Evolutionary conservation across 805 yeast species (phyloP).

Genomic region (Candida argentea): DNA sequence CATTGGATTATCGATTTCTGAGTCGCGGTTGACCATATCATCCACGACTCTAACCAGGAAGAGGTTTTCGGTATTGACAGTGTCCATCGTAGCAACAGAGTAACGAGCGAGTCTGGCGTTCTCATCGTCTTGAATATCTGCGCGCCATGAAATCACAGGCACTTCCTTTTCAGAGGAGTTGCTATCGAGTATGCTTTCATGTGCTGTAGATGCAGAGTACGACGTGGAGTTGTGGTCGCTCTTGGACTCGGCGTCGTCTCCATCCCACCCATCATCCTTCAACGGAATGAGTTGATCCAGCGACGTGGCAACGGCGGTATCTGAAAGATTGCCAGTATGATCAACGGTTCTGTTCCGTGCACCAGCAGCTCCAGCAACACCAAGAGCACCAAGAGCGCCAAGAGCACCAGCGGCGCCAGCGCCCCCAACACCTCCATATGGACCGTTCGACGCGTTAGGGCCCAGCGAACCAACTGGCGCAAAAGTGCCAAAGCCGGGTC

Average conservation of each 20-base stretch:
- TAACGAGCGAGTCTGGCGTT: constrained; percentile 36
- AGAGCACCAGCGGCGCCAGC: constrained; percentile 26
- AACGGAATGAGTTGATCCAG: constrained; percentile 2
- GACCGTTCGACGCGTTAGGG: constrained; percentile 4
- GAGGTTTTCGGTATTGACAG: constrained; percentile 78
- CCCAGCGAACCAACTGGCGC: too few species aligned
- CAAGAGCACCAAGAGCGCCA: constrained; percentile 41
- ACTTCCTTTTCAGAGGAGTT: too few species aligned
- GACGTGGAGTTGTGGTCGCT: constrained; percentile 14
- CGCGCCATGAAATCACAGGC: constrained; percentile 35
- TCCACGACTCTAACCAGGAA: constrained; percentile 71
- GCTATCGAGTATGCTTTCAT: too few species aligned
- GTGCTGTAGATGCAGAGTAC: constrained; percentile 25
- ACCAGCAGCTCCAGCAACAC: constrained; percentile 43
- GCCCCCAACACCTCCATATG: constrained; percentile 18
- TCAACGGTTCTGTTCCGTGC: constrained; percentile 17
- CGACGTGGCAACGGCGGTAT: too few species aligned
- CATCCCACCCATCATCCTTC: constrained; percentile 2
- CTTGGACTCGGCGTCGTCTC: constrained; percentile 25
- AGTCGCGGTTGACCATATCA: constrained; percentile 30
- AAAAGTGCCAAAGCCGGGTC: constrained; percentile 26
- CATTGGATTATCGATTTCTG: too few species aligned
- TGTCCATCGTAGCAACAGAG: constrained; percentile 64
- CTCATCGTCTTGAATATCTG: constrained; percentile 18
- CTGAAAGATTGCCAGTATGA: constrained; percentile 14